phyloP scores from a whole-genome alignment of 805 yeast species.

The Hanseniaspora singularis region DNA sequence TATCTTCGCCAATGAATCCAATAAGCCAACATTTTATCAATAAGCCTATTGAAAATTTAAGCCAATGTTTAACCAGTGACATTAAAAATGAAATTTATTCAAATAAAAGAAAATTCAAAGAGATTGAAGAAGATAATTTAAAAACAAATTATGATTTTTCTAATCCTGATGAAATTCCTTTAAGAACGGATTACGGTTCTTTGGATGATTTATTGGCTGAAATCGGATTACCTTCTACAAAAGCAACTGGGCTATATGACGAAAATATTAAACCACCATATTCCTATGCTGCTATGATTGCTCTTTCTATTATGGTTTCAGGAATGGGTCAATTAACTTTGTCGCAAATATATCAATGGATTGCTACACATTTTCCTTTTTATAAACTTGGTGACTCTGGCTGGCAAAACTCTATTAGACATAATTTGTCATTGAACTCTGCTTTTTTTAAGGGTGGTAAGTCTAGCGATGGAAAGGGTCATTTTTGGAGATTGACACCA shows the following conservation, averaged over 20 bases:
- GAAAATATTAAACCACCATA: slow-evolving; percentile 63
- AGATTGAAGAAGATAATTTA: not conserved
- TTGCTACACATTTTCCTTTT: slow-evolving; percentile 68
- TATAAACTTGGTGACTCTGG: slow-evolving; percentile 80
- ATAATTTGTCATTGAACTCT: slow-evolving; percentile 81
- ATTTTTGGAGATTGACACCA: slow-evolving; percentile 82
- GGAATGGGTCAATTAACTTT: slow-evolving; percentile 57
- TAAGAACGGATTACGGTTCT: slow-evolving; percentile 12
- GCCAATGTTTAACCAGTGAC: no score
- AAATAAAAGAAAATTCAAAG: not conserved
- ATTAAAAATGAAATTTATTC: no score
- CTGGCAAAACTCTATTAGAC: slow-evolving; percentile 96
- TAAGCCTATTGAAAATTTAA: no score
- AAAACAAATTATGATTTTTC: slow-evolving; percentile 17
- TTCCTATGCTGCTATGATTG: slow-evolving; percentile 86
- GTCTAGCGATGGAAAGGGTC: slow-evolving; percentile 76
- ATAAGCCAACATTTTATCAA: no score
- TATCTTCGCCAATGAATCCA: no score
- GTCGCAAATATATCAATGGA: slow-evolving; percentile 86
- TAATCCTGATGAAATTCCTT: slow-evolving; percentile 16
- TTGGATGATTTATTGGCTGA: slow-evolving; percentile 12
- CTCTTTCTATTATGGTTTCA: slow-evolving; percentile 83
- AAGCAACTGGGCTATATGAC: slow-evolving; percentile 17
- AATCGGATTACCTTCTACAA: slow-evolving; percentile 9
- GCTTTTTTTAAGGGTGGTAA: slow-evolving; percentile 82